phyloP scores from a whole-genome alignment of 1,284 basidiomycete genomes.

The Naganishia sp. region DNA sequence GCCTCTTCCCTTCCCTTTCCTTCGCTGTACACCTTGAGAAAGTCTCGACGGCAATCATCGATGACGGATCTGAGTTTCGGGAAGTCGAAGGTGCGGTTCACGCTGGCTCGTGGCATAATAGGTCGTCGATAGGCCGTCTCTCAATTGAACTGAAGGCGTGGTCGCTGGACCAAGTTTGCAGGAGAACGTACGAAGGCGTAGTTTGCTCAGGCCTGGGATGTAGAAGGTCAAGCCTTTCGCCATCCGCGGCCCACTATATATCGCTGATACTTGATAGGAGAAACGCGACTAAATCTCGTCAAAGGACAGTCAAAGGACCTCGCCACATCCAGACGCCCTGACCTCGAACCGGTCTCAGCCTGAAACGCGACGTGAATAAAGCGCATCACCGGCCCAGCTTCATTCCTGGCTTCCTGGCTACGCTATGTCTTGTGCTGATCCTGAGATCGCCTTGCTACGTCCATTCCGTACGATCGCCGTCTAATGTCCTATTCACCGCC shows the following conservation, averaged over 20 bases:
- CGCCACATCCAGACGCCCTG: not conserved
- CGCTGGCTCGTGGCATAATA: not conserved
- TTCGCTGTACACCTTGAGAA: not conserved
- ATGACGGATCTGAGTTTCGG: not conserved
- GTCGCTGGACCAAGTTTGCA: too few relatives aligned
- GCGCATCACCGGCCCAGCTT: too few relatives aligned
- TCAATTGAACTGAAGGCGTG: not conserved
- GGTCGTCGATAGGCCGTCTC: not conserved
- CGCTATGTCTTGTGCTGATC: too few relatives aligned
- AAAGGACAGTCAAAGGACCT: not conserved
- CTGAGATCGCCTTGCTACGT: too few relatives aligned
- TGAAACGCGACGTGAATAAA: conserved; percentile 4
- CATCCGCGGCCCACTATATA: not conserved
- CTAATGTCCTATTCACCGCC: too few relatives aligned
- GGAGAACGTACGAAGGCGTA: too few relatives aligned
- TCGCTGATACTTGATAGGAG: not conserved
- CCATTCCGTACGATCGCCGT: too few relatives aligned
- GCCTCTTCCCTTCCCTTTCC: not conserved
- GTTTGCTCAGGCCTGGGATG: too few relatives aligned
- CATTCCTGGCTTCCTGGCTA: too few relatives aligned
- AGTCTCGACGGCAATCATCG: not conserved
- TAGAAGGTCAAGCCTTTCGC: too few relatives aligned
- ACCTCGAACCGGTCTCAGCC: not conserved
- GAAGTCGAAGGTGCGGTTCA: not conserved
- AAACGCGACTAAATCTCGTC: not conserved